phyloP scores from a whole-genome alignment of 768 basidiomycete genomes.

The Suillus weaverae region DNA sequence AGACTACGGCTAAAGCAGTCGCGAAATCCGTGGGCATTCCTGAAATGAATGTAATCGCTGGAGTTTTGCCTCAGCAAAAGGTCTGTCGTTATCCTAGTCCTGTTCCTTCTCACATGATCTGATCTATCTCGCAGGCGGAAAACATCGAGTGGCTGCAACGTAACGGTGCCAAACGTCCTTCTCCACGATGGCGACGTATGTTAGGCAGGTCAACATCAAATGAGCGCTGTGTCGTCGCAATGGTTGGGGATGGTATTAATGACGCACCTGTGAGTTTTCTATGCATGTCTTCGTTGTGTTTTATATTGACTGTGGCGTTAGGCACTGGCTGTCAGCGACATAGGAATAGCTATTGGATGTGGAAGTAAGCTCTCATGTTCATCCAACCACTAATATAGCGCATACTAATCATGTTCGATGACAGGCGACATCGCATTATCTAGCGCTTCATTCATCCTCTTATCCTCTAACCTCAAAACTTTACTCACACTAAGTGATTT shows the following conservation, averaged over 20 bases:
- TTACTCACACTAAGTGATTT: slow-evolving; percentile 63
- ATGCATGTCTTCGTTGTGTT: background rate
- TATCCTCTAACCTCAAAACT: slow-evolving; percentile 63
- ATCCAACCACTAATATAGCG: background rate
- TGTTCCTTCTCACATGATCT: background rate
- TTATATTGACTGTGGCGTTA: slow-evolving; percentile 21
- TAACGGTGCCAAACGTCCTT: slow-evolving; percentile 36
- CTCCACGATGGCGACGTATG: slow-evolving; percentile 29
- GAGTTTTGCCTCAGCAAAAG: slow-evolving; percentile 82
- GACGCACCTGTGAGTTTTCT: slow-evolving; percentile 48
- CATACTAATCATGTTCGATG: background rate
- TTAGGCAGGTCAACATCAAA: slow-evolving; percentile 25
- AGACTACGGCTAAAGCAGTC: slow-evolving; percentile 68
- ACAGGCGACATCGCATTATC: slow-evolving; percentile 63
- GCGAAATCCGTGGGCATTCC: slow-evolving; percentile 68
- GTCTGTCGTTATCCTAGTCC: slow-evolving; percentile 28
- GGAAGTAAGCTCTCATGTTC: slow-evolving; percentile 40
- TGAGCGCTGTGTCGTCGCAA: slow-evolving; percentile 49
- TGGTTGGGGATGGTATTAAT: slow-evolving; percentile 65
- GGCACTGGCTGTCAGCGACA: slow-evolving; percentile 58
- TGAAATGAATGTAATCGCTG: slow-evolving; percentile 67
- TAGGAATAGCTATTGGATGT: slow-evolving; percentile 61
- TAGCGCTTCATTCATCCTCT: slow-evolving; percentile 76
- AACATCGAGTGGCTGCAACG: slow-evolving; percentile 59
- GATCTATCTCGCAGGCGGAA: slow-evolving; percentile 41